Percentiles rank a stretch among this genome's conserved stretches.
phyloP scores from a whole-genome alignment of 2,329 filamentous ascomycete species.

The Penicillium sp. region DNA sequence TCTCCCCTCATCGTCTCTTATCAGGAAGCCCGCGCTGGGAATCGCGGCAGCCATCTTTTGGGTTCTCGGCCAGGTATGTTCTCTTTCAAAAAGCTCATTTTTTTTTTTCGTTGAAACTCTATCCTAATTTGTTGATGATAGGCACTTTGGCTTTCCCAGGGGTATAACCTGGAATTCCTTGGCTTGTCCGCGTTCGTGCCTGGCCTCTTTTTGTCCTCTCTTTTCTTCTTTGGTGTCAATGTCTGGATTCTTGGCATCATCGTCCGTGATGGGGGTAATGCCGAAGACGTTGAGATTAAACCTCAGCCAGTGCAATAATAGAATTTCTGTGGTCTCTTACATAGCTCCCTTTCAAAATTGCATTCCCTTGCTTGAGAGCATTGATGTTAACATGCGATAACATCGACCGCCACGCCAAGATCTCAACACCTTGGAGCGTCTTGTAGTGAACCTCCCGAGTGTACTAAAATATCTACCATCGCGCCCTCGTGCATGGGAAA shows the following conservation, averaged over 20 bases:
- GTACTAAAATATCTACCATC: too few species aligned
- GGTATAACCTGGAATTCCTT: constrained; percentile 77
- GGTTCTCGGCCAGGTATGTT: constrained; percentile 70
- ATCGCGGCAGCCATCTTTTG: constrained; percentile 71
- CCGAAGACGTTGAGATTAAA: background rate
- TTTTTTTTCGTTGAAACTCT: background rate
- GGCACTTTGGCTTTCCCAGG: constrained; percentile 76
- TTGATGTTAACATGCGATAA: background rate
- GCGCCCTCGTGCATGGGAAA: too few species aligned
- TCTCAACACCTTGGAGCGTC: too few species aligned
- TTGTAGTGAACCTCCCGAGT: too few species aligned
- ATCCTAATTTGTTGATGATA: constrained; percentile 28
- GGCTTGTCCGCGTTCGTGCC: constrained; percentile 84
- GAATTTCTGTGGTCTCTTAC: background rate
- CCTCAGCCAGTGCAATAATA: background rate
- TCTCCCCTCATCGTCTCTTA: constrained; percentile 77
- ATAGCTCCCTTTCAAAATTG: background rate
- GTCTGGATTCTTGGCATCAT: constrained; percentile 85
- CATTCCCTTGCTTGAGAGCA: background rate
- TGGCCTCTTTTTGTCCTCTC: constrained; percentile 76
- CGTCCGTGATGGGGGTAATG: constrained; percentile 65
- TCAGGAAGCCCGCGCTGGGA: constrained; percentile 67
- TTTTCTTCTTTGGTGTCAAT: constrained; percentile 84
- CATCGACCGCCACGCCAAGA: background rate
- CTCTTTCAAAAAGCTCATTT: background rate